Evolutionary conservation across 1,284 basidiomycete genomes (phyloP).

Genomic region (Irpex sp.): DNA sequence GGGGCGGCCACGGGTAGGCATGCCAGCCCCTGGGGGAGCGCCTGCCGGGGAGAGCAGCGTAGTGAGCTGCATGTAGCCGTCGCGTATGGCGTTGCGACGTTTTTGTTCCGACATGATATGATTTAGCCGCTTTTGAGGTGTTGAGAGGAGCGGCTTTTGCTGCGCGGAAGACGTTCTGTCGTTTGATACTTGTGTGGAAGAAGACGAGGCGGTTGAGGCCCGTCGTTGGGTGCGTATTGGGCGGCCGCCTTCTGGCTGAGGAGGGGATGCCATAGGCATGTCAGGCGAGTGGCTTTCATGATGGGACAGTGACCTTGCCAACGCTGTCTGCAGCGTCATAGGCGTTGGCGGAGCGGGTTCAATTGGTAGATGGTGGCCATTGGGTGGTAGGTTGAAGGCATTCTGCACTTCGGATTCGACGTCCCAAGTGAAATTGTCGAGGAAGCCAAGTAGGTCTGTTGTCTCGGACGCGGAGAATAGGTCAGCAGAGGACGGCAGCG

Average conservation of each 20-base stretch:
- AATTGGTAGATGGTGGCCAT: not conserved
- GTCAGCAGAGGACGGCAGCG: conserved; percentile 63
- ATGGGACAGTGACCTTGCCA: conserved; percentile 8
- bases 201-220: not conserved
- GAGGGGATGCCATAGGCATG: not conserved
- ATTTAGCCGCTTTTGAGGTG: conserved; percentile 87
- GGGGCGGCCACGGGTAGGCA: conserved; percentile 73
- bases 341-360: conserved; percentile 1
- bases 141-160: conserved; percentile 63
- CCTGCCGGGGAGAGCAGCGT: conserved; percentile 70
- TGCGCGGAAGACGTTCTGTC: conserved; percentile 22
- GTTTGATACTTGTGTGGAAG: conserved; percentile 14
- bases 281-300: not conserved
- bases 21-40: conserved; percentile 51
- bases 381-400: conserved; percentile 4
- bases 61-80: conserved; percentile 82
- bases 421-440: conserved; percentile 72
- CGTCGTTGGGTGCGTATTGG: conserved; percentile 1
- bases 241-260: not conserved
- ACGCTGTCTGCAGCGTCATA: conserved; percentile 9
- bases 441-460: conserved; percentile 66
- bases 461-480: conserved; percentile 71
- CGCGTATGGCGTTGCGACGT: conserved; percentile 81
- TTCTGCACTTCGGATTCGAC: conserved; percentile 32
- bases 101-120: conserved; percentile 93